Percentiles rank a stretch among this genome's conserved stretches.
Evolutionary conservation across 371 early-diverging fungal genomes (phyloP).

Genomic region (Paraphysoderma sedebokerense): DNA sequence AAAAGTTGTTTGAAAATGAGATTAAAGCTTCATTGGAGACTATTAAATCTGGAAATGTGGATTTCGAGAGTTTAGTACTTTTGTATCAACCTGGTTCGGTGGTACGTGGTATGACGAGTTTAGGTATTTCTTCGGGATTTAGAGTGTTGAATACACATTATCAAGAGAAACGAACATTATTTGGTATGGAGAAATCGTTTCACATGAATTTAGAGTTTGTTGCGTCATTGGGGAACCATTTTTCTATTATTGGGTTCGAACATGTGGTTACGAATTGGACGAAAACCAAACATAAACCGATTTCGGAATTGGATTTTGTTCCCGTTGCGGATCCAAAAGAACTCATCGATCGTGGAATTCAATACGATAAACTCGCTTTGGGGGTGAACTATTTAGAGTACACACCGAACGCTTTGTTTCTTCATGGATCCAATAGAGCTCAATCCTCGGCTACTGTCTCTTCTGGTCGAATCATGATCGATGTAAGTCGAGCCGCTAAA

Average conservation of each 20-base stretch:
- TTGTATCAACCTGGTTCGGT: constrained; percentile 13
- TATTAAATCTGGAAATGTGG: constrained; percentile 8
- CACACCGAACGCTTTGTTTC: constrained; percentile 8
- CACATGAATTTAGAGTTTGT: constrained; percentile 14
- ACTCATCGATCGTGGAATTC: constrained; percentile 7
- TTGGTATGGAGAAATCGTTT: constrained; percentile 16
- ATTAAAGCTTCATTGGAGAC: constrained; percentile 4
- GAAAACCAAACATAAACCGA: constrained; percentile 5
- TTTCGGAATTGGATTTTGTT: not conserved
- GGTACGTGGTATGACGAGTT: constrained; percentile 12
- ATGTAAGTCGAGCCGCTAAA: constrained; percentile 9
- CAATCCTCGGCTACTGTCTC: not conserved
- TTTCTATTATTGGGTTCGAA: constrained; percentile 15
- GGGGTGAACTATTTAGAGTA: constrained; percentile 5
- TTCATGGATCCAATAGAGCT: constrained; percentile 4
- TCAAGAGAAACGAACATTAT: constrained; percentile 15
- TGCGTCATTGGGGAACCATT: constrained; percentile 14
- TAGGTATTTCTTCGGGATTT: constrained; percentile 10
- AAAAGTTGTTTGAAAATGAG: constrained; percentile 5
- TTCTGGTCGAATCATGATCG: constrained; percentile 16
- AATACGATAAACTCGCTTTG: constrained; percentile 1
- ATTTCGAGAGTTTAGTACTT: constrained; percentile 16
- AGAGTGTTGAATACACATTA: constrained; percentile 10
- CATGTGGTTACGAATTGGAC: constrained; percentile 16
- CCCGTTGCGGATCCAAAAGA: not conserved